A percentile compares a stretch with the other conserved stretches of the same genome.
phyloP scores from a whole-genome alignment of 306 rosid species.

The Malus asiatica region DNA sequence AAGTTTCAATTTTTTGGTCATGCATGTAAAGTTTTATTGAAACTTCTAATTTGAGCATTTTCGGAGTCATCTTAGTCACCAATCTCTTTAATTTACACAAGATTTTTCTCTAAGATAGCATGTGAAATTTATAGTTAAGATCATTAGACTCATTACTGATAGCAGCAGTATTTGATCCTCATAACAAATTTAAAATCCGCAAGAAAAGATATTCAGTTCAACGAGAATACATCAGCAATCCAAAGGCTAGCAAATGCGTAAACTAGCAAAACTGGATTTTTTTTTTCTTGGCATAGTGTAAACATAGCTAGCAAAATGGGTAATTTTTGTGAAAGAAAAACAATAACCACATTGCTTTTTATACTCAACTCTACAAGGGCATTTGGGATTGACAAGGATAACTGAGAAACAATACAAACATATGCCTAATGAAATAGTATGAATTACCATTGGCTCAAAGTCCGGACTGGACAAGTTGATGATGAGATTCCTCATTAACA shows the following conservation, averaged over 20 bases:
- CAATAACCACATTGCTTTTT: background rate
- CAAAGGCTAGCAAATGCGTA: background rate
- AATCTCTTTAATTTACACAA: background rate
- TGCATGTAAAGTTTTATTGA: background rate
- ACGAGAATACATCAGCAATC: background rate
- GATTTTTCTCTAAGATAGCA: background rate
- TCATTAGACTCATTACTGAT: background rate
- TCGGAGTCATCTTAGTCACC: background rate
- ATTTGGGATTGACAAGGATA: background rate
- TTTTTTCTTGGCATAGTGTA: background rate
- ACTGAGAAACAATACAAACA: background rate
- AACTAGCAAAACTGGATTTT: background rate
- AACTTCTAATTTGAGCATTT: background rate
- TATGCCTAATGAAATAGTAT: background rate
- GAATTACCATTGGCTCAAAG: constrained; percentile 65
- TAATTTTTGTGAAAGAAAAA: background rate
- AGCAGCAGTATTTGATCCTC: background rate
- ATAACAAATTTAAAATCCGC: too few relatives aligned
- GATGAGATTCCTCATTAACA: constrained; percentile 82
- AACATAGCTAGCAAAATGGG: background rate
- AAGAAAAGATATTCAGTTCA: background rate
- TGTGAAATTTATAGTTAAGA: background rate
- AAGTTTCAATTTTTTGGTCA: background rate
- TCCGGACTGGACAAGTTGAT: constrained; percentile 66
- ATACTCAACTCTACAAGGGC: background rate